phyloP scores from a whole-genome alignment of 257 asterid genomes.

The Ocimum tenuiflorum region DNA sequence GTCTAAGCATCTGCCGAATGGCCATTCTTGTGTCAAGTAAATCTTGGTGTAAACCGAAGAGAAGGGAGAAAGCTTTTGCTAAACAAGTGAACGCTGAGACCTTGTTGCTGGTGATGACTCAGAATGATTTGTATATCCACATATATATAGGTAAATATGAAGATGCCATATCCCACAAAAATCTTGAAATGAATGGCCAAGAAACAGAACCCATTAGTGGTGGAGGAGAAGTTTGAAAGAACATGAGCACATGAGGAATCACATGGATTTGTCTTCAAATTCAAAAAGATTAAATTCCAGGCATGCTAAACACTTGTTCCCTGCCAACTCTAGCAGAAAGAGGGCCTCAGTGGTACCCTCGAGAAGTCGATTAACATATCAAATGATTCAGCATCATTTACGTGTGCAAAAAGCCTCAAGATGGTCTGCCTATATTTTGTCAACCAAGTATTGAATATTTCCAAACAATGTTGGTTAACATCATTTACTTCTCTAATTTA shows the following conservation, averaged over 20 bases:
- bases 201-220: background rate
- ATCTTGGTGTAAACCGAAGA: slow-evolving; percentile 23
- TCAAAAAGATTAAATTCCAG: background rate
- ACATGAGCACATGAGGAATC: too few species aligned
- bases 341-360: background rate
- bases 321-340: background rate
- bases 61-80: too few species aligned
- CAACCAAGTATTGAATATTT: background rate
- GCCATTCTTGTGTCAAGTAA: slow-evolving; percentile 22
- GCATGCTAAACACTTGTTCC: background rate
- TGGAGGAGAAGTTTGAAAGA: slow-evolving; percentile 13
- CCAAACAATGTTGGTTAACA: background rate
- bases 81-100: slow-evolving; percentile 14
- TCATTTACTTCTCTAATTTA: background rate
- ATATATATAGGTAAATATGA: too few species aligned
- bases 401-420: too few species aligned
- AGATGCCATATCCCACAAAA: background rate
- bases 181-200: background rate
- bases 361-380: background rate
- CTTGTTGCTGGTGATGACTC: background rate
- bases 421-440: background rate
- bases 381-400: too few species aligned
- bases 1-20: too few species aligned
- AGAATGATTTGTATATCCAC: background rate
- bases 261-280: too few species aligned